Evolutionary conservation across 1,139 yeast species (phyloP).

Genomic region (Debaryomyces psychrophilus): DNA sequence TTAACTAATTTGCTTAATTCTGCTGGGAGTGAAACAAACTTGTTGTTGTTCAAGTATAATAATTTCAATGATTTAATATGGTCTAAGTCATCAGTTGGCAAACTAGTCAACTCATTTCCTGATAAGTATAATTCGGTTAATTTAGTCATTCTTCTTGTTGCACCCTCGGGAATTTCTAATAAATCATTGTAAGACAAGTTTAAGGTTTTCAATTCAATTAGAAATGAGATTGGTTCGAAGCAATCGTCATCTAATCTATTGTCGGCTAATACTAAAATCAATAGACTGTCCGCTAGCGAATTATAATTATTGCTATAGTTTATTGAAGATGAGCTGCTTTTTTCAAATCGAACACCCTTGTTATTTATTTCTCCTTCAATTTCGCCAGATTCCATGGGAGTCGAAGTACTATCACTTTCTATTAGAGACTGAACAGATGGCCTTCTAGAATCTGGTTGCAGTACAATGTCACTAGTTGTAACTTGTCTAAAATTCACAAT

Average conservation of each 20-base stretch:
- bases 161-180: constrained; percentile 77
- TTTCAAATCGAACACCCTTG: constrained; percentile 11
- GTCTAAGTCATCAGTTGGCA: constrained; percentile 87
- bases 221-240: constrained; percentile 67
- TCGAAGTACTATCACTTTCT: constrained; percentile 3
- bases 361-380: constrained; percentile 5
- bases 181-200: constrained; percentile 85
- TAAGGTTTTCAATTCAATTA: constrained; percentile 61
- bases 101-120: constrained; percentile 76
- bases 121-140: constrained; percentile 75
- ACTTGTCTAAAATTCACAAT: constrained; percentile 28
- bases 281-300: constrained; percentile 55
- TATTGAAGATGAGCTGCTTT: constrained; percentile 13
- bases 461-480: not conserved
- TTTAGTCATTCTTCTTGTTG: constrained; percentile 57
- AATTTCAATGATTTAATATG: constrained; percentile 58
- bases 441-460: constrained; percentile 9
- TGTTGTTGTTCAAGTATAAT: constrained; percentile 78
- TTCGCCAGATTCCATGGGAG: not conserved
- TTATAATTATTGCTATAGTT: constrained; percentile 18
- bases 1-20: constrained; percentile 73
- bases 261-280: constrained; percentile 71
- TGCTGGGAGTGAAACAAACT: constrained; percentile 84
- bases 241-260: constrained; percentile 81
- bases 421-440: constrained; percentile 7